Percentiles rank a stretch among this genome's conserved stretches.
Evolutionary conservation across 331 rosid genomes (phyloP).

Genomic region (Spiraea crenata): DNA sequence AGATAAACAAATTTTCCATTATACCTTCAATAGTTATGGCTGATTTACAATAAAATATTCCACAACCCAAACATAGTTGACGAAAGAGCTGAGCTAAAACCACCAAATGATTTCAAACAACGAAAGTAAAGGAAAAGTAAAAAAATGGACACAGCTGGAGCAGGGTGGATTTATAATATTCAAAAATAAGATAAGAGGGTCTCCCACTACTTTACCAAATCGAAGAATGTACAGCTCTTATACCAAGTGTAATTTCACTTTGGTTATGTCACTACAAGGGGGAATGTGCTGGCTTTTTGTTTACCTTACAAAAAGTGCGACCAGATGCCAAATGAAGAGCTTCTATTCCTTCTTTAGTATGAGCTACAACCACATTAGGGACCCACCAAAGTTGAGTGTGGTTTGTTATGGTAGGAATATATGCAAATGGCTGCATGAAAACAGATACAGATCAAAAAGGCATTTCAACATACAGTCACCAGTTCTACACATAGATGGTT

Average conservation of each 20-base stretch:
- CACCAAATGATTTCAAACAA: background rate
- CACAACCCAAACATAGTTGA: background rate
- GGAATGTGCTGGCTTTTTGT: background rate
- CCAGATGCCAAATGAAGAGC: slow-evolving; percentile 92
- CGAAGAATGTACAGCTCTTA: slow-evolving; percentile 9
- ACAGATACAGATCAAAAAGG: slow-evolving; percentile 18
- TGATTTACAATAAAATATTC: slow-evolving; percentile 10
- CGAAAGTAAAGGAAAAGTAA: background rate
- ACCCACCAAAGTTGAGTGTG: slow-evolving; percentile 99
- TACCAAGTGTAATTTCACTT: background rate
- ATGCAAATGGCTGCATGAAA: slow-evolving; percentile 69
- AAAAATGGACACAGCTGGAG: background rate
- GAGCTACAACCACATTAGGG: slow-evolving; percentile 98
- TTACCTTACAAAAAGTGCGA: slow-evolving; percentile 88
- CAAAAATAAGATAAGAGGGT: background rate
- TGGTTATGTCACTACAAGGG: background rate
- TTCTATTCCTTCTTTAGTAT: slow-evolving; percentile 94
- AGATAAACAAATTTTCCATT: slow-evolving; percentile 33
- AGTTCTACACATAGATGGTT: slow-evolving; percentile 20
- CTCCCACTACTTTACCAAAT: background rate
- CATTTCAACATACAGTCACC: background rate
- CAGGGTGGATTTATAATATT: background rate
- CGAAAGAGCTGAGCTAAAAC: background rate
- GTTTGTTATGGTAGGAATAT: slow-evolving; percentile 95
- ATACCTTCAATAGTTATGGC: slow-evolving; percentile 6